Percentiles rank a stretch among this genome's conserved stretches.
These are phyloP conservation scores for Talaromyces atroroseus DNA, from an alignment of 2,329 filamentous ascomycete species.

Conservation along the genomic window DNA sequence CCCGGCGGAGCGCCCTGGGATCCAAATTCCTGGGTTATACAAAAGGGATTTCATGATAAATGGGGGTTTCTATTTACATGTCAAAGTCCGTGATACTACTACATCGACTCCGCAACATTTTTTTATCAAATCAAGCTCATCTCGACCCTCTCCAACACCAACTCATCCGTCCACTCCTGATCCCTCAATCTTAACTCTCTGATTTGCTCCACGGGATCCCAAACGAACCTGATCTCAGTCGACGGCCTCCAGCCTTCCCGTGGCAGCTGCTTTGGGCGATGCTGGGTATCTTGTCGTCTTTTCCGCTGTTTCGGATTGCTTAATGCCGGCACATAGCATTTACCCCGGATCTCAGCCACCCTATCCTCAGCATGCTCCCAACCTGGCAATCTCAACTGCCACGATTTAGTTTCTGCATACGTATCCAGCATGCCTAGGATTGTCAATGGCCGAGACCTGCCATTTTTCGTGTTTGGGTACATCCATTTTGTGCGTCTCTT, in stretches of 20 bases:
- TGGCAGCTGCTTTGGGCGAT: neutral
- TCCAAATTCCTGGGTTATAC: constrained; percentile 30
- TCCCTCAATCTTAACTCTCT: neutral
- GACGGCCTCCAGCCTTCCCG: neutral
- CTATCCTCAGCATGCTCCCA: neutral
- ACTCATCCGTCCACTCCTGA: neutral
- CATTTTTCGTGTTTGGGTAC: neutral
- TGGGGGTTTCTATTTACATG: constrained; percentile 30
- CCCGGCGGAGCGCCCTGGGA: constrained; percentile 27
- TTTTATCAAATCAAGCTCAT: constrained; percentile 8
- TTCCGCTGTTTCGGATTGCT: neutral
- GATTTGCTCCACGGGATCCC: neutral
- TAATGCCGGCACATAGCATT: neutral
- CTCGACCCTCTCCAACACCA: neutral
- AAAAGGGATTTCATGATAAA: constrained; percentile 28
- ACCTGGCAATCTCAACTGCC: neutral
- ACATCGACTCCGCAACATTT: no score
- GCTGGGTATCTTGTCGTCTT: neutral
- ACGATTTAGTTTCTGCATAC: constrained; percentile 2
- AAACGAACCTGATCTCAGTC: neutral
- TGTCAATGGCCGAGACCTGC: neutral
- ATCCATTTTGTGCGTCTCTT: neutral
- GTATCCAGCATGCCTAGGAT: neutral
- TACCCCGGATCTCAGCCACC: neutral
- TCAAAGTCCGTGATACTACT: neutral